Base-by-base conservation (phyloP, 495 filamentous ascomycete species). In the Hyphodiscus hymeniophilus region DNA sequence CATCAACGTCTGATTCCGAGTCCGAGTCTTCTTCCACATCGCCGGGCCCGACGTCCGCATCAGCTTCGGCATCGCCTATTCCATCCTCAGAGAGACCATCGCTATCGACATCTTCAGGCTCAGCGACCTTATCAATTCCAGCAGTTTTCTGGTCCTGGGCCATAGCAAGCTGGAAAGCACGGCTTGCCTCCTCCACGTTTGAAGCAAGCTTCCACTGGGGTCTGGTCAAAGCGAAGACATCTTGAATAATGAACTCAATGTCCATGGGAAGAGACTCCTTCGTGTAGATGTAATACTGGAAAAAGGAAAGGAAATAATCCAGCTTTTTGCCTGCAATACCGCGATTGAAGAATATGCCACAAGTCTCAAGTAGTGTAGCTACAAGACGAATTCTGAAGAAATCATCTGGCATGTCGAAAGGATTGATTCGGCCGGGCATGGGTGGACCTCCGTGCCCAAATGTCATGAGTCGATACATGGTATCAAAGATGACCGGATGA, bases 241-340 rank as follows among this genome's bases (percentile, higher is more conserved):
- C 92, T 61, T 96, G 92, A 21, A 96, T 77, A 34, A 95, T 82
- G 66, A 97, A 99, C 52, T 99, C 92, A 43, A 96, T 82, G 58
- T 97, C 92, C 89, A 97, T 95, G 2, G 92, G 94, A 34, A 95
- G 62, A 2, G 85, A 74, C 10, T 94, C 86, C 64, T 99, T 99
- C n/a, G 84, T 86, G 57, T 82, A 80, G 50, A 95, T 84, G 70
- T 99, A 99, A 61, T 95, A 96, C 78, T 89, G 92, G 63, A 97
- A 89, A 66, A 96, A 99, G 0, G 84, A 91, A 42, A 99, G 74
- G 71, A 96, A 99, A 66, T 95, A 97, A 60, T 99, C 92, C 13
- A 99, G 76, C 69, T 96, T 99, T 72, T 95, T 97, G 60, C 89
- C 92, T 0, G 90, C 82, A 28, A 82, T 80, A 4, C 94, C 92